A percentile compares a stretch with the other conserved stretches of the same genome.
Conservation (phyloP, 257 asterid genomes). For the Jaltomata sinuosa region DNA sequence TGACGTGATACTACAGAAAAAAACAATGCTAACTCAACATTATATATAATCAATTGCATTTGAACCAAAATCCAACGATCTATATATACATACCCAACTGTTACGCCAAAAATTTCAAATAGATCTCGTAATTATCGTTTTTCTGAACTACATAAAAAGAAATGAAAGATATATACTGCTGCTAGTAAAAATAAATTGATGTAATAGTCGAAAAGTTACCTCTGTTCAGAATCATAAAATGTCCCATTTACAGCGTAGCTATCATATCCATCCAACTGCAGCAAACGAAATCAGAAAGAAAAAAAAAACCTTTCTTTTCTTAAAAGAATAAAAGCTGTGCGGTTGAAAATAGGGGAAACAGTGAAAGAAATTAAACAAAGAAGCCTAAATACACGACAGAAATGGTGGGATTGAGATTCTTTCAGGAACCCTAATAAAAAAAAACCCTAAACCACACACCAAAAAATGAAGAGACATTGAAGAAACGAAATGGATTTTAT, state of each 20-base stretch:
- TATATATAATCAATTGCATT: background rate
- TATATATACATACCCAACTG: slow-evolving; percentile 15
- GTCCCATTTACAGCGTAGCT: slow-evolving; percentile 20
- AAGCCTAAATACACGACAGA: slow-evolving; percentile 2
- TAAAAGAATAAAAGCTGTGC: slow-evolving; percentile 1
- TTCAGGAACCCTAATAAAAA: slow-evolving; percentile 35
- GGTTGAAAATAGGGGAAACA: slow-evolving; percentile 11
- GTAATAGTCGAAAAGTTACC: slow-evolving; percentile 29
- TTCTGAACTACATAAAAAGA: background rate
- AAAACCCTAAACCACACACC: slow-evolving; percentile 48
- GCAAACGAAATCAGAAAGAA: background rate
- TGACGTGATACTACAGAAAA: slow-evolving; percentile 8
- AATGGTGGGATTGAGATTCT: slow-evolving; percentile 21
- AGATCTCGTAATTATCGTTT: slow-evolving; percentile 15
- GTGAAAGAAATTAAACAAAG: slow-evolving; percentile 1
- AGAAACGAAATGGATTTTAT: background rate
- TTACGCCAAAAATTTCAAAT: slow-evolving; percentile 23
- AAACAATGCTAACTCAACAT: background rate
- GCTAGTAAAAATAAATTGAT: slow-evolving; percentile 7
- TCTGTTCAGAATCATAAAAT: slow-evolving; percentile 20
- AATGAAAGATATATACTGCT: background rate
- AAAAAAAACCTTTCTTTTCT: background rate
- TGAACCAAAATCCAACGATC: no score
- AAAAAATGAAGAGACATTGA: slow-evolving; percentile 9
- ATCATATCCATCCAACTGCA: slow-evolving; percentile 33